Evolutionary conservation across 805 yeast genomes (phyloP).

Genomic region (Hanseniaspora guilliermondii): DNA sequence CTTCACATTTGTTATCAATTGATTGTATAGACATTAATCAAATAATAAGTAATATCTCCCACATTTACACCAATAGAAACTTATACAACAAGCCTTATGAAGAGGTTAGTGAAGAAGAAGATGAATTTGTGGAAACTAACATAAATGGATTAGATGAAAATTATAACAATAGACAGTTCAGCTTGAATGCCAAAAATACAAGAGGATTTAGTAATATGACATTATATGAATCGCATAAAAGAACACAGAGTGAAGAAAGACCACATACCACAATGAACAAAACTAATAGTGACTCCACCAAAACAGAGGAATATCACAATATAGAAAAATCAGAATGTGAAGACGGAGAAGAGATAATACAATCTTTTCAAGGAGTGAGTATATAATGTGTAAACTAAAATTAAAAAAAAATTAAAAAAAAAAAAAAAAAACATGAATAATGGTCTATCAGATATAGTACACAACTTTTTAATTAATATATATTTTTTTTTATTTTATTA

Average conservation of each 20-base stretch:
- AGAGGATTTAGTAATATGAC: constrained; percentile 13
- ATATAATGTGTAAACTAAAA: too few relatives aligned
- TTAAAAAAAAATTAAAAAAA: too few relatives aligned
- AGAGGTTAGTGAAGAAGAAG: not conserved
- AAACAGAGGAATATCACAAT: not conserved
- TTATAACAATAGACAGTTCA: constrained; percentile 3
- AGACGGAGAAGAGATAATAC: constrained; percentile 3
- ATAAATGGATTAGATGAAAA: not conserved
- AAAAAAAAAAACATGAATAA: too few relatives aligned
- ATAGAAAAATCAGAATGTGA: not conserved
- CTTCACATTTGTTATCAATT: not conserved
- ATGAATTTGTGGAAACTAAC: not conserved
- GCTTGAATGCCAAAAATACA: constrained; percentile 6
- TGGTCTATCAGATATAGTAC: too few relatives aligned
- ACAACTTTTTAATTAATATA: not conserved
- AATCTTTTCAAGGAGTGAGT: constrained; percentile 3
- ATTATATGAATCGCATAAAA: not conserved
- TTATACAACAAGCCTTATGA: not conserved
- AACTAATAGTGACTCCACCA: not conserved
- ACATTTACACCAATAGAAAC: constrained; percentile 4
- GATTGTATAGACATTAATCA: constrained; percentile 8
- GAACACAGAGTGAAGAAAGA: not conserved
- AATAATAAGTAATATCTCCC: constrained; percentile 6
- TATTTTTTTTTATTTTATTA: not conserved
- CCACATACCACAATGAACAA: not conserved